phyloP scores from a whole-genome alignment of 306 rosid species.

The Fragaria nilgerrensis region DNA sequence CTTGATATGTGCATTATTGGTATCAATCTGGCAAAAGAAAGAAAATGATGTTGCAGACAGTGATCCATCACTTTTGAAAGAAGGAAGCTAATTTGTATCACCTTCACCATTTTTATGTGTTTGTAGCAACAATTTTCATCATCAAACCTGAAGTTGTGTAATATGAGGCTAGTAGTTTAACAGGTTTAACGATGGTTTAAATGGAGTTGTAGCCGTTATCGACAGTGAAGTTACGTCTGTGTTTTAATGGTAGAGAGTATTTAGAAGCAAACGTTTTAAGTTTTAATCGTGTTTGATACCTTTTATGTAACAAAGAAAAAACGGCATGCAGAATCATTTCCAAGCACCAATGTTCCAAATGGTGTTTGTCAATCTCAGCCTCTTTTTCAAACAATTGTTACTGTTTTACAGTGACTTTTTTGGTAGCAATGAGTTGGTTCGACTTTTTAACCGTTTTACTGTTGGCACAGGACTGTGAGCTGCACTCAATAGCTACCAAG shows the following conservation, averaged over 20 bases:
- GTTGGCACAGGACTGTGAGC: slow-evolving; percentile 59
- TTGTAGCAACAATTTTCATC: not conserved
- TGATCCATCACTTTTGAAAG: not conserved
- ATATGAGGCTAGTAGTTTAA: not conserved
- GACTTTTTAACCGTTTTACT: not conserved
- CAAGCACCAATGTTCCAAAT: not conserved
- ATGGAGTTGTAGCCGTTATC: not conserved
- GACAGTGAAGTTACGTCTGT: no score
- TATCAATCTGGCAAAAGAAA: not conserved
- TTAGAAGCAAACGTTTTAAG: not conserved
- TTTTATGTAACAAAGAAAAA: not conserved
- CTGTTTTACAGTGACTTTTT: not conserved
- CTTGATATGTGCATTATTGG: not conserved
- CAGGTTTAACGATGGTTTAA: not conserved
- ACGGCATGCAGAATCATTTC: not conserved
- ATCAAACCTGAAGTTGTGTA: not conserved
- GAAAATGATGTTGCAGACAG: not conserved
- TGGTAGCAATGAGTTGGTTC: not conserved
- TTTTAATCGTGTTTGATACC: not conserved
- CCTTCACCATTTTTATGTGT: not conserved
- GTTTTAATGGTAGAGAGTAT: no score
- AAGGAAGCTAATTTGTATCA: not conserved
- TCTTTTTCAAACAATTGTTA: not conserved
- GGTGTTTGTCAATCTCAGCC: not conserved
- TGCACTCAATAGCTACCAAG: slow-evolving; percentile 71